Evolutionary conservation across 306 rosid species (phyloP).

Genomic region (Casuarina equisetifolia): DNA sequence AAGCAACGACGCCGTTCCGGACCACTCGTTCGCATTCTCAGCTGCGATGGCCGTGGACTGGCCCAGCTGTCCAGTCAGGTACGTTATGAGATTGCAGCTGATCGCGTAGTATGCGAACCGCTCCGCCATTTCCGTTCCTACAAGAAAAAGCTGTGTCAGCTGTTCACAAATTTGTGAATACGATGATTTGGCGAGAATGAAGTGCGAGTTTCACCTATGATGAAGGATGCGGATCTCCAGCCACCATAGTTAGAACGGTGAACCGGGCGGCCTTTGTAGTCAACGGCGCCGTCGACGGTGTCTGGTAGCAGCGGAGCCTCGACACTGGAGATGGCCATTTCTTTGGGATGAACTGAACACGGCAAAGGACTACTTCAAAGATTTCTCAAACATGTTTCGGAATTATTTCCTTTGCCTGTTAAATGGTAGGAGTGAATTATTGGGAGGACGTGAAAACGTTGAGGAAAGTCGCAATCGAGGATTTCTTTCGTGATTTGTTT

Average conservation of each 20-base stretch:
- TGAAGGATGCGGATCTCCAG: conserved; percentile 48
- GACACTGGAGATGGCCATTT: background rate
- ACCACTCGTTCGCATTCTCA: conserved; percentile 38
- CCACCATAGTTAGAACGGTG: conserved; percentile 40
- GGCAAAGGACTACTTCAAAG: too few relatives aligned
- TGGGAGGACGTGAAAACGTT: too few relatives aligned
- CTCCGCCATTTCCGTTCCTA: conserved; percentile 52
- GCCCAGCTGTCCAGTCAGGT: conserved; percentile 38
- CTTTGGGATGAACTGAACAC: background rate
- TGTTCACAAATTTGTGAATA: too few relatives aligned
- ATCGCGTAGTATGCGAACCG: conserved; percentile 47
- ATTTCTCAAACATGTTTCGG: too few relatives aligned
- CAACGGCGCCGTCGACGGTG: conserved; percentile 36
- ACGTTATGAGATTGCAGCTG: conserved; percentile 37
- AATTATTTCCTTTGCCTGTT: too few relatives aligned
- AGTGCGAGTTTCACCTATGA: conserved; percentile 32
- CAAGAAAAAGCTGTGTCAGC: too few relatives aligned
- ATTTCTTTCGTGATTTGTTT: too few relatives aligned
- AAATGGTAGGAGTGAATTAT: too few relatives aligned
- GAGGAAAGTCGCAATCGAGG: too few relatives aligned
- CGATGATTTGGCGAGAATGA: too few relatives aligned
- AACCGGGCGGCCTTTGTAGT: conserved; percentile 29
- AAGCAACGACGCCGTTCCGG: conserved; percentile 37
- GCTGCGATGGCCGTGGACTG: conserved; percentile 45
- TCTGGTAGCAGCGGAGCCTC: conserved; percentile 38